A percentile compares a stretch with the other conserved stretches of the same genome.
phyloP scores from a whole-genome alignment of 345 rosid species.

The Schrenkiella parvula region DNA sequence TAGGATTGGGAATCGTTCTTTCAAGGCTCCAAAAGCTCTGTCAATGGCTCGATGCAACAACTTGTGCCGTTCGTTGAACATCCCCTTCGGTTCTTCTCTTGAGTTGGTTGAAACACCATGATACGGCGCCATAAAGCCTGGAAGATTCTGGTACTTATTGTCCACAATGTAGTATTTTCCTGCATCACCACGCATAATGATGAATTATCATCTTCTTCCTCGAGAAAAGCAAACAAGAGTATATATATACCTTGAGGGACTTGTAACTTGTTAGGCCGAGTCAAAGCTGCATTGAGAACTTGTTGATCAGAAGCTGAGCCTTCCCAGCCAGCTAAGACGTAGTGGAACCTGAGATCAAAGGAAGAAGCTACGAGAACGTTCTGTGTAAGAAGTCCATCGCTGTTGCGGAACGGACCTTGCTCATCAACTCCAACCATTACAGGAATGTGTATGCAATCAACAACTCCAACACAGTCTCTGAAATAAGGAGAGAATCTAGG shows the following conservation, averaged over 20 bases:
- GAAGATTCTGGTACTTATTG: conserved; percentile 55
- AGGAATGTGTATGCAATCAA: conserved; percentile 77
- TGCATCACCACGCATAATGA: conserved; percentile 17
- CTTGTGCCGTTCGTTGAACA: conserved; percentile 77
- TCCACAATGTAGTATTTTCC: conserved; percentile 86
- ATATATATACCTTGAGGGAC: conserved; percentile 64
- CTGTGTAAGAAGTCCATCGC: conserved; percentile 73
- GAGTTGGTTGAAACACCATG: conserved; percentile 39
- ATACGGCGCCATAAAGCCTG: conserved; percentile 78
- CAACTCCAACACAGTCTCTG: conserved; percentile 86
- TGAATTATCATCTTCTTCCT: not conserved
- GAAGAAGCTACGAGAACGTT: conserved; percentile 76
- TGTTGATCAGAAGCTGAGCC: conserved; percentile 83
- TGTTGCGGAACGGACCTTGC: conserved; percentile 84
- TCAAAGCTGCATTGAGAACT: conserved; percentile 73
- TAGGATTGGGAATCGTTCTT: conserved; percentile 79
- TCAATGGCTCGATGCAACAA: conserved; percentile 45
- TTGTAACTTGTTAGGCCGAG: conserved; percentile 58
- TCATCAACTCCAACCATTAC: conserved; percentile 92
- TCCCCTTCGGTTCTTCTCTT: conserved; percentile 49
- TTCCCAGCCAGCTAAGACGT: conserved; percentile 97
- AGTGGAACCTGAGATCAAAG: conserved; percentile 76
- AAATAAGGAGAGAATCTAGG: conserved; percentile 64
- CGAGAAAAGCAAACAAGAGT: not conserved
- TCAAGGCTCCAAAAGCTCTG: conserved; percentile 61